Conservation (phyloP, 768 basidiomycete genomes). For the Trametes cinnabarina region DNA sequence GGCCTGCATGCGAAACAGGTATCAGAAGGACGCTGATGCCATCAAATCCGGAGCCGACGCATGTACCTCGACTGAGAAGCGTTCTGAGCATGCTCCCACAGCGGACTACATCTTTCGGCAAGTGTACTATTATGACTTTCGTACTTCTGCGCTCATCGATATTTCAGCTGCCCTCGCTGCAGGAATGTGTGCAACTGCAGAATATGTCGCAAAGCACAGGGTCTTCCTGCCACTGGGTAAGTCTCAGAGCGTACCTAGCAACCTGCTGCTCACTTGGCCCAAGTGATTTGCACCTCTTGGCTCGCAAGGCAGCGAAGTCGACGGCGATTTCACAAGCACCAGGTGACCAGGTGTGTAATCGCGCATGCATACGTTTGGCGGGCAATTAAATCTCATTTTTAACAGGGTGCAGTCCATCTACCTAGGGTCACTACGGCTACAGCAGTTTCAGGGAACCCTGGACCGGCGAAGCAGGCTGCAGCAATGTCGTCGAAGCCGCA, state of each 20-base stretch:
- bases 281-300: slow-evolving; percentile 40
- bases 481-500: background rate
- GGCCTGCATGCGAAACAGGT: slow-evolving; percentile 65
- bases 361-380: too few species aligned
- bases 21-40: slow-evolving; percentile 49
- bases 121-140: background rate
- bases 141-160: background rate
- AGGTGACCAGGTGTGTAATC: background rate
- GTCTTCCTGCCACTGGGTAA: slow-evolving; percentile 59
- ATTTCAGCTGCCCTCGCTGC: slow-evolving; percentile 65
- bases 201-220: slow-evolving; percentile 61
- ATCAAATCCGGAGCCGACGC: slow-evolving; percentile 33
- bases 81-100: slow-evolving; percentile 29
- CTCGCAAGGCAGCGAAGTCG: slow-evolving; percentile 36
- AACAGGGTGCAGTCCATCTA: too few species aligned
- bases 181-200: slow-evolving; percentile 66
- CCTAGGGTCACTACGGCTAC: too few species aligned
- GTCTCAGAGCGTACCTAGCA: slow-evolving; percentile 11
- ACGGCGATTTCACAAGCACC: background rate
- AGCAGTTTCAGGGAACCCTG: too few species aligned
- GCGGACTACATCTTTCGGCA: slow-evolving; percentile 55
- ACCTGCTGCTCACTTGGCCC: background rate
- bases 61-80: slow-evolving; percentile 16
- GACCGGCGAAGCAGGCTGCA: background rate
- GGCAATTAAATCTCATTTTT: too few species aligned